These are phyloP conservation scores for Persicaria maculosa DNA, from an alignment of 148 eudicot genomes.

Conservation along the genomic window DNA sequence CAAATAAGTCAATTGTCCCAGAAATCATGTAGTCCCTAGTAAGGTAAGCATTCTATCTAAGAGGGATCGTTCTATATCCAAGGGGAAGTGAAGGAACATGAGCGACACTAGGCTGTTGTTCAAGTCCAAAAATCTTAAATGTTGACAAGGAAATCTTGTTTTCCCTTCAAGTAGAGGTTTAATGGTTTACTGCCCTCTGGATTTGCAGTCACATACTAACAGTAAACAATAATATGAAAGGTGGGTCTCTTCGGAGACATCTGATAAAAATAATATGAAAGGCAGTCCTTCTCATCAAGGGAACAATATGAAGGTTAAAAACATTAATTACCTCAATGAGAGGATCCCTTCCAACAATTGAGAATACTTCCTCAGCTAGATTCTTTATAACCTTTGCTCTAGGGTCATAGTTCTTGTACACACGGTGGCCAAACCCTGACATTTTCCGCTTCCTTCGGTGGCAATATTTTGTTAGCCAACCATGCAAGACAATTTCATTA, in stretches of 20 bases:
- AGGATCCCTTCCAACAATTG: slow-evolving; percentile 98
- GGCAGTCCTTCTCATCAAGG: not conserved
- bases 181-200: not conserved
- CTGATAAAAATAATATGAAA: not conserved
- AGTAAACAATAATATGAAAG: not conserved
- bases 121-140: not conserved
- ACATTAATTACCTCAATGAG: slow-evolving; percentile 82
- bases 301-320: not conserved
- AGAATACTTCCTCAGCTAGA: slow-evolving; percentile 95
- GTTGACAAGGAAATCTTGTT: not conserved
- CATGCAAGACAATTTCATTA: slow-evolving; percentile 11
- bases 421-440: slow-evolving; percentile 99
- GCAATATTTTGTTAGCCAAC: not conserved
- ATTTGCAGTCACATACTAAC: not conserved
- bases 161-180: not conserved
- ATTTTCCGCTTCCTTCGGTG: slow-evolving; percentile 78
- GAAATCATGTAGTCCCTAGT: not conserved
- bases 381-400: slow-evolving; percentile 90
- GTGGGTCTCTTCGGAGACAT: too few relatives aligned
- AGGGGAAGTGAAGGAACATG: not conserved
- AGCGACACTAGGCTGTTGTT: not conserved
- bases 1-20: not conserved
- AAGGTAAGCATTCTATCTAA: not conserved
- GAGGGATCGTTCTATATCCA: not conserved
- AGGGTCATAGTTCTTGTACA: slow-evolving; percentile 95